Percentiles rank a stretch among this genome's conserved stretches.
Evolutionary conservation across 371 early-diverging fungal genomes (phyloP).

Genomic region (Mortierella sp.): DNA sequence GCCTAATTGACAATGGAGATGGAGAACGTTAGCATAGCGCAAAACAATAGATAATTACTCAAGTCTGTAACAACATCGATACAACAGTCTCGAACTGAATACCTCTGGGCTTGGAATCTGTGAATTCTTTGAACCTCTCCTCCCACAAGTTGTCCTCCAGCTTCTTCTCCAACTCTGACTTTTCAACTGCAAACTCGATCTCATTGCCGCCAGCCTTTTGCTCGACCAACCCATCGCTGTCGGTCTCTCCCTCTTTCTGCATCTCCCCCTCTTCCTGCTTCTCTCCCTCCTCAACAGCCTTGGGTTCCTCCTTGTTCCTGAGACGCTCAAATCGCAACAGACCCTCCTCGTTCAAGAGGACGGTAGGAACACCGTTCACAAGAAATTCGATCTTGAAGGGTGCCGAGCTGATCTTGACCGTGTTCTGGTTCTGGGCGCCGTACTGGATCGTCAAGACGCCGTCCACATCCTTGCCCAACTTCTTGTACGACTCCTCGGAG

Average conservation of each 20-base stretch:
- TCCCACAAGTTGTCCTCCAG: constrained; percentile 84
- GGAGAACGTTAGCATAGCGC: background rate
- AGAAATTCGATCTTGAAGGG: constrained; percentile 81
- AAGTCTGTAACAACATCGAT: background rate
- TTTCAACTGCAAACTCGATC: constrained; percentile 58
- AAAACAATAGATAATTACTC: background rate
- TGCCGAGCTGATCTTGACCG: constrained; percentile 64
- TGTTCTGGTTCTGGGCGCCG: constrained; percentile 50
- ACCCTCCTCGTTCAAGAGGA: constrained; percentile 87
- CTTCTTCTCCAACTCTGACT: constrained; percentile 43
- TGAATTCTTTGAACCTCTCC: constrained; percentile 89
- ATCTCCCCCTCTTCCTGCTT: constrained; percentile 24
- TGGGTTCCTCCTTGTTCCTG: constrained; percentile 68
- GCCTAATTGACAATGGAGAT: constrained; percentile 60
- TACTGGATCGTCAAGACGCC: constrained; percentile 41
- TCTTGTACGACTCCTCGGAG: constrained; percentile 43
- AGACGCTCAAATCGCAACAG: constrained; percentile 90
- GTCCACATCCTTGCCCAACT: constrained; percentile 33
- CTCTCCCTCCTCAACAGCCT: background rate
- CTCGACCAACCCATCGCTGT: constrained; percentile 58
- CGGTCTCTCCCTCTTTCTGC: constrained; percentile 54
- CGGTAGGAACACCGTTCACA: constrained; percentile 69
- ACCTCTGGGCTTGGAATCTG: constrained; percentile 94
- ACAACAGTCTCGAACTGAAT: constrained; percentile 10
- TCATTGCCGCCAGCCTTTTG: constrained; percentile 23